phyloP scores from a whole-genome alignment of 2,329 filamentous ascomycete species.

The Diaporthe sp. region DNA sequence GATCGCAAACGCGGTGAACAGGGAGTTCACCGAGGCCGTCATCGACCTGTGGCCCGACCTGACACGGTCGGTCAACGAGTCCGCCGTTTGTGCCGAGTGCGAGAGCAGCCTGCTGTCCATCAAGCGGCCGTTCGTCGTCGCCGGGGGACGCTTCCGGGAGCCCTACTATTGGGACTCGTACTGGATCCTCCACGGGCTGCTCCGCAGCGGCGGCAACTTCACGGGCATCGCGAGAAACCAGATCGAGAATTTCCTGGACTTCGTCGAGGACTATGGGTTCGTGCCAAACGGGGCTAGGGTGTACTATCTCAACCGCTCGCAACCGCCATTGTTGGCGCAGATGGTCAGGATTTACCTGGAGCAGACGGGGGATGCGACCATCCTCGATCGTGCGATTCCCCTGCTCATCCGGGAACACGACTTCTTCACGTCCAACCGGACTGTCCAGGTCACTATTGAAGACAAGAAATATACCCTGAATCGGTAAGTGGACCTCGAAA shows the following conservation, averaged over 20 bases:
- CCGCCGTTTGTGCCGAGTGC: constrained; percentile 66
- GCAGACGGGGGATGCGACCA: constrained; percentile 70
- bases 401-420: constrained; percentile 71
- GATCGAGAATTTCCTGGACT: constrained; percentile 76
- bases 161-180: constrained; percentile 79
- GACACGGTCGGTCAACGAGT: constrained; percentile 67
- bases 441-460: constrained; percentile 59
- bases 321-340: constrained; percentile 72
- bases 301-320: constrained; percentile 76
- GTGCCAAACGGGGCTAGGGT: constrained; percentile 75
- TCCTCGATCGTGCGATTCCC: constrained; percentile 70
- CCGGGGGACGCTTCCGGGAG: constrained; percentile 77
- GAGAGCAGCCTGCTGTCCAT: constrained; percentile 74
- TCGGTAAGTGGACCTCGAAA: constrained; percentile 52
- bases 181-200: constrained; percentile 74
- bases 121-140: constrained; percentile 76
- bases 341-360: constrained; percentile 75
- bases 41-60: constrained; percentile 77
- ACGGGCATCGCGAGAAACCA: constrained; percentile 72
- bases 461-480: constrained; percentile 65
- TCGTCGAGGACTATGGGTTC: constrained; percentile 73
- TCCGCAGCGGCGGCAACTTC: constrained; percentile 73
- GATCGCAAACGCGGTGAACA: constrained; percentile 67
- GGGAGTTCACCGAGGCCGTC: constrained; percentile 70
- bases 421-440: constrained; percentile 72